These are phyloP conservation scores for Fusarium metavorans DNA, from an alignment of 2,329 filamentous ascomycete genomes.

Conservation along the genomic window DNA sequence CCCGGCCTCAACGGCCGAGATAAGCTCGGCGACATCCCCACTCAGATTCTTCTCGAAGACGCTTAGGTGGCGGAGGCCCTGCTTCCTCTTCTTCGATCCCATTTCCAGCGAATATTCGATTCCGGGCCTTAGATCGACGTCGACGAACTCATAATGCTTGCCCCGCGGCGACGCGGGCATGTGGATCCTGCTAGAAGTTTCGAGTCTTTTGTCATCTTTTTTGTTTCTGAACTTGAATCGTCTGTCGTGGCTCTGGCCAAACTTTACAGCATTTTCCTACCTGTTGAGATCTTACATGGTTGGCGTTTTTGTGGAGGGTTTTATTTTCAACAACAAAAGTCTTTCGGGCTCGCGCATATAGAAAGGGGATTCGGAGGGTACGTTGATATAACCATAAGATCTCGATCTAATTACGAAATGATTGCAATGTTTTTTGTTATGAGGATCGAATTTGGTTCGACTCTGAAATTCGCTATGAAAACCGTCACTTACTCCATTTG, in stretches of 20 bases:
- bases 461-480: neutral
- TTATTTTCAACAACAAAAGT: conserved; percentile 44
- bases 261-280: conserved; percentile 30
- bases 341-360: conserved; percentile 42
- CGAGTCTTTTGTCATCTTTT: conserved; percentile 27
- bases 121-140: conserved; percentile 25
- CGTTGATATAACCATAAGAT: conserved; percentile 45
- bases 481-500: neutral
- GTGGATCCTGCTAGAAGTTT: conserved; percentile 32
- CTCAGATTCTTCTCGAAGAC: conserved; percentile 82
- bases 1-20: conserved; percentile 92
- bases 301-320: conserved; percentile 44
- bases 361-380: conserved; percentile 39
- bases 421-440: conserved; percentile 9
- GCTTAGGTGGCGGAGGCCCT: conserved; percentile 29
- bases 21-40: conserved; percentile 83
- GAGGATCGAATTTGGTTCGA: neutral
- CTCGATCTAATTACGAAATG: conserved; percentile 34
- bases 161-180: conserved; percentile 21
- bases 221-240: conserved; percentile 29
- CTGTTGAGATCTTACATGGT: conserved; percentile 39
- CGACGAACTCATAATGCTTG: conserved; percentile 25
- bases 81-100: conserved; percentile 30
- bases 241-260: conserved; percentile 25
- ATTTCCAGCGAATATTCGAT: conserved; percentile 28